A percentile compares a stretch with the other conserved stretches of the same genome.
These are phyloP conservation scores for Trichoderma erinaceum DNA, from an alignment of 495 filamentous ascomycete species.

Conservation along the genomic window DNA sequence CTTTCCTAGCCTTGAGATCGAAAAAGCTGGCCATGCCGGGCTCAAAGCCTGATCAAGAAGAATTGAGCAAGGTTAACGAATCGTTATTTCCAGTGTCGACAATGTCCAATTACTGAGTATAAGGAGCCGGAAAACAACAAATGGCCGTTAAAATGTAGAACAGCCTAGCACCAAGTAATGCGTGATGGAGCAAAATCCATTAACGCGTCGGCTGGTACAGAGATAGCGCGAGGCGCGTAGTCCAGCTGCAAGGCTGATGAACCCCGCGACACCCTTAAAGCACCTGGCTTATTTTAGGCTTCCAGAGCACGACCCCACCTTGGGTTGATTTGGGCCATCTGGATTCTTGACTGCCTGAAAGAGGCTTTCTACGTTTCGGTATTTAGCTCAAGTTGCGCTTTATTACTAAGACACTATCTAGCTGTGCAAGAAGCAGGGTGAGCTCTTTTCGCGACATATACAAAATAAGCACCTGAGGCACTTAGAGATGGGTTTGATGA, in stretches of 20 bases:
- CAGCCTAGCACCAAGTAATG: neutral
- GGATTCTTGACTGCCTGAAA: too few relatives aligned
- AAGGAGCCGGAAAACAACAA: neutral
- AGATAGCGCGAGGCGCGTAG: constrained; percentile 4
- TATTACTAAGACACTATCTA: too few relatives aligned
- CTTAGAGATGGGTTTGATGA: too few relatives aligned
- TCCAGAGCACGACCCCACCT: neutral
- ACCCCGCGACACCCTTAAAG: neutral
- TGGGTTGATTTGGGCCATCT: neutral
- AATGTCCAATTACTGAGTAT: neutral
- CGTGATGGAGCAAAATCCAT: constrained; percentile 5
- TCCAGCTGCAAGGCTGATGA: constrained; percentile 3
- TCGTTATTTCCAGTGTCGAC: neutral
- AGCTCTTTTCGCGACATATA: too few relatives aligned
- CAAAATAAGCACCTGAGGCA: too few relatives aligned
- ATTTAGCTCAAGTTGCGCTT: too few relatives aligned
- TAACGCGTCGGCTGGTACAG: constrained; percentile 12
- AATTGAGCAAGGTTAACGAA: neutral
- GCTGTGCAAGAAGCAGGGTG: too few relatives aligned
- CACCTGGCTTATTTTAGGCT: neutral
- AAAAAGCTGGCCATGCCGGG: constrained; percentile 75
- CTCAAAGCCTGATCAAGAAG: neutral
- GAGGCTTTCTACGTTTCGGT: too few relatives aligned
- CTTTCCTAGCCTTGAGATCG: constrained; percentile 86
- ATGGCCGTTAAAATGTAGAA: neutral